phyloP scores from a whole-genome alignment of 2,329 filamentous ascomycete genomes.

The Purpureocillium lavendulum region DNA sequence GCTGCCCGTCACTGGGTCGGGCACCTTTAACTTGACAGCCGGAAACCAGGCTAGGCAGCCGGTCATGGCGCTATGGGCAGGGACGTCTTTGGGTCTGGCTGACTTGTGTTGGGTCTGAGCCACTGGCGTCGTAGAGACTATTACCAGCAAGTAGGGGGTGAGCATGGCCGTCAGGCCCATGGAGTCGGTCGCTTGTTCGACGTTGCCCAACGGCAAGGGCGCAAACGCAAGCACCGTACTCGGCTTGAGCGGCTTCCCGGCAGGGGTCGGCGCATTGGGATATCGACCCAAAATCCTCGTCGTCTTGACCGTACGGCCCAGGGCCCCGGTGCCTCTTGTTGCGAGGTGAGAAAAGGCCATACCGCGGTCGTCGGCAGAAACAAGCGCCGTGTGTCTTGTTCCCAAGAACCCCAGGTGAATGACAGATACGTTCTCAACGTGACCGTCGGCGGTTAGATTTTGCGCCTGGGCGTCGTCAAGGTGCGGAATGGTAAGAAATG shows the following conservation, averaged over 20 bases:
- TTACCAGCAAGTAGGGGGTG: slow-evolving; percentile 89
- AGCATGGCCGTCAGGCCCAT: slow-evolving; percentile 92
- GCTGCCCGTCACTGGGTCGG: slow-evolving; percentile 57
- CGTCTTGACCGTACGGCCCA: slow-evolving; percentile 80
- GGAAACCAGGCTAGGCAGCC: slow-evolving; percentile 97
- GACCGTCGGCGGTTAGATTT: slow-evolving; percentile 67
- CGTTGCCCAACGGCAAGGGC: slow-evolving; percentile 85
- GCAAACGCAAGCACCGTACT: slow-evolving; percentile 93
- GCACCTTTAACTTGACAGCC: slow-evolving; percentile 80
- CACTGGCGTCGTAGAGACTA: slow-evolving; percentile 93
- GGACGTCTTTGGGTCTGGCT: slow-evolving; percentile 81
- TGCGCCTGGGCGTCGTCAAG: slow-evolving; percentile 58
- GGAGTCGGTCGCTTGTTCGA: slow-evolving; percentile 77
- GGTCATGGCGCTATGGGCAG: slow-evolving; percentile 83
- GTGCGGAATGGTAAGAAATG: slow-evolving; percentile 81
- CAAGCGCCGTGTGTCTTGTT: slow-evolving; percentile 84
- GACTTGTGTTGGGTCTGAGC: slow-evolving; percentile 96
- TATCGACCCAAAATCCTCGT: slow-evolving; percentile 88
- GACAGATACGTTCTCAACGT: slow-evolving; percentile 68
- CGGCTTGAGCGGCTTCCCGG: slow-evolving; percentile 68
- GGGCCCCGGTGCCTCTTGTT: slow-evolving; percentile 77
- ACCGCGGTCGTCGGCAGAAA: slow-evolving; percentile 87
- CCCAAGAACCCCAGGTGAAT: slow-evolving; percentile 93
- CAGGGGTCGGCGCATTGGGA: slow-evolving; percentile 56
- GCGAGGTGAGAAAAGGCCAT: slow-evolving; percentile 99